phyloP scores from a whole-genome alignment of 169 alveolate species.

The Plasmodium sp. region DNA sequence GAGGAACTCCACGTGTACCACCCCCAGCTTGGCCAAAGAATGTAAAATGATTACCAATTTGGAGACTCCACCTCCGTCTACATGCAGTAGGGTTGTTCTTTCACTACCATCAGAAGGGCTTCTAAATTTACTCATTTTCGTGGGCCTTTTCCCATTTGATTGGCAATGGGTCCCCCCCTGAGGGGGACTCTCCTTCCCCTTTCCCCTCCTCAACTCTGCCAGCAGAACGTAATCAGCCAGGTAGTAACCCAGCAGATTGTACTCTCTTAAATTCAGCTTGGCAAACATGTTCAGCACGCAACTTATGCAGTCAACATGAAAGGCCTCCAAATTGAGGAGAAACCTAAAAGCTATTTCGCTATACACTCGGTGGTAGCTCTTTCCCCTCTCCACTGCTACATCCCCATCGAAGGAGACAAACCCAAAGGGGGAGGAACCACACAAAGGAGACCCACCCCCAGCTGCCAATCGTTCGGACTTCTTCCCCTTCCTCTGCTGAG shows the following conservation, averaged over 20 bases:
- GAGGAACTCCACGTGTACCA: slow-evolving; percentile 41
- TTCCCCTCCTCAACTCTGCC: neutral
- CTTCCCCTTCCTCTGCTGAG: neutral
- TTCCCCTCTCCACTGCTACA: neutral
- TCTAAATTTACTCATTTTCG: neutral
- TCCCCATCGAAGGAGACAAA: neutral
- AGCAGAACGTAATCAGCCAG: slow-evolving; percentile 51
- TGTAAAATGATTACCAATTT: slow-evolving; percentile 33
- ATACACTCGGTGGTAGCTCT: slow-evolving; percentile 7
- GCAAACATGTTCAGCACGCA: slow-evolving; percentile 45
- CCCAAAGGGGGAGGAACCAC: neutral
- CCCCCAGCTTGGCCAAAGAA: neutral
- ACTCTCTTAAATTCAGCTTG: slow-evolving; percentile 6
- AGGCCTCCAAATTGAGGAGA: neutral
- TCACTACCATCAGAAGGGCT: neutral
- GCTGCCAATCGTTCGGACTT: neutral
- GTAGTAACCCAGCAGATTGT: slow-evolving; percentile 21
- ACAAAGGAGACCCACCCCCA: neutral
- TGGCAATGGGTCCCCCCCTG: neutral
- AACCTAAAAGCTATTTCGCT: slow-evolving; percentile 47
- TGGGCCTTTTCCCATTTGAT: neutral
- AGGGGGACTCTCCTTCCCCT: neutral
- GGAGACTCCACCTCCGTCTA: slow-evolving; percentile 4
- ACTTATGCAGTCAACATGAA: slow-evolving; percentile 34
- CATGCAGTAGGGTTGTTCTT: neutral